Evolutionary conservation across 306 rosid genomes (phyloP).

Genomic region (Myrica gale): DNA sequence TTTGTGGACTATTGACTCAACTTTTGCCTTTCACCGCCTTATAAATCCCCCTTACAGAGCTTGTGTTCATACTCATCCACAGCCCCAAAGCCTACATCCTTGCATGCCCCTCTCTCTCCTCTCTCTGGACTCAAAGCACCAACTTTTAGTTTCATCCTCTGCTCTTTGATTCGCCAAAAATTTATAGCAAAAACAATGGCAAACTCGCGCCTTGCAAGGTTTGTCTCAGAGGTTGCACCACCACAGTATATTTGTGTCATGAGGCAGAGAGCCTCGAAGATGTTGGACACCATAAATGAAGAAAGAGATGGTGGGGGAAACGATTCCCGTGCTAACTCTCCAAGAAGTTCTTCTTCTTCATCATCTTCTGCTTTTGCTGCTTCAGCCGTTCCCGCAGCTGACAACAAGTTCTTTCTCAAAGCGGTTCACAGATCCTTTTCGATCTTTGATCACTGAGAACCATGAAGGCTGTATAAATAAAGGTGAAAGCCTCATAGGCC

Average conservation of each 20-base stretch:
- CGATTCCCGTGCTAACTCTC: slow-evolving; percentile 14
- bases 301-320: slow-evolving; percentile 50
- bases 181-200: slow-evolving; percentile 45
- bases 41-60: slow-evolving; percentile 36
- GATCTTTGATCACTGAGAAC: too few relatives aligned
- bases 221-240: slow-evolving; percentile 89
- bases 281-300: slow-evolving; percentile 83
- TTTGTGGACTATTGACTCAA: slow-evolving; percentile 32
- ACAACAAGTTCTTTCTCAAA: slow-evolving; percentile 25
- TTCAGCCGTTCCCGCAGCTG: slow-evolving; percentile 6
- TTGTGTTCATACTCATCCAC: slow-evolving; percentile 32
- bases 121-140: background rate
- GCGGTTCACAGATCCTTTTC: too few relatives aligned
- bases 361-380: slow-evolving; percentile 18
- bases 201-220: slow-evolving; percentile 67
- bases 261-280: slow-evolving; percentile 70
- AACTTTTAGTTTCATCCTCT: background rate
- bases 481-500: background rate
- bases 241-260: slow-evolving; percentile 81
- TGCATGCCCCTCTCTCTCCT: background rate
- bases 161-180: background rate
- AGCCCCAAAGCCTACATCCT: background rate
- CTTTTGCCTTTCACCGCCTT: slow-evolving; percentile 29
- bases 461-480: too few relatives aligned
- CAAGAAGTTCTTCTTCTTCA: slow-evolving; percentile 11